phyloP scores from a whole-genome alignment of 768 basidiomycete species.

The Mycena floridula region DNA sequence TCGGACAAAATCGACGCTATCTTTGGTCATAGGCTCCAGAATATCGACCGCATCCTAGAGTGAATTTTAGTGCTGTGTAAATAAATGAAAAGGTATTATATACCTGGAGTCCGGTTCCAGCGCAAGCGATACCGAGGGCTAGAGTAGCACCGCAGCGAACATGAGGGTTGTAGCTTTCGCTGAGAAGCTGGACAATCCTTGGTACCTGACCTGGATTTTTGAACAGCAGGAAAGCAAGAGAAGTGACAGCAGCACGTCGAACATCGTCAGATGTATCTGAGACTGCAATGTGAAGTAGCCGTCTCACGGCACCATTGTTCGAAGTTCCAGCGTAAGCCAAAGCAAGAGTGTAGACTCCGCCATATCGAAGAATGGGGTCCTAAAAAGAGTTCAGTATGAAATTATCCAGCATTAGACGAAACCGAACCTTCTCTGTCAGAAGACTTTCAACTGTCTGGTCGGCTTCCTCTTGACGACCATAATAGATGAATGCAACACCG shows the following conservation, averaged over 20 bases:
- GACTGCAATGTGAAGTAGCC: constrained; percentile 91
- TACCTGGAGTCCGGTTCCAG: constrained; percentile 92
- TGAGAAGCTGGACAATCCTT: constrained; percentile 91
- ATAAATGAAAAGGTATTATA: constrained; percentile 9
- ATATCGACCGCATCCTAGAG: constrained; percentile 90
- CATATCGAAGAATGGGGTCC: constrained; percentile 97
- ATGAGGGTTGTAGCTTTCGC: constrained; percentile 98
- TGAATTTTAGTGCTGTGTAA: too few relatives aligned
- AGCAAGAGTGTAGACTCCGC: constrained; percentile 94
- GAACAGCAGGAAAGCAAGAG: constrained; percentile 93
- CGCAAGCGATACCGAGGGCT: constrained; percentile 94
- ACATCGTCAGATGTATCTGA: constrained; percentile 99
- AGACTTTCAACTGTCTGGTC: constrained; percentile 75
- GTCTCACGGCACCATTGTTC: constrained; percentile 88
- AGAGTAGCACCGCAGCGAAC: constrained; percentile 96
- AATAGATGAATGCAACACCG: constrained; percentile 88
- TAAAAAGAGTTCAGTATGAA: constrained; percentile 23
- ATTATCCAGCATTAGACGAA: neutral
- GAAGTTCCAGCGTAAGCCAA: constrained; percentile 96
- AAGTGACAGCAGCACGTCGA: constrained; percentile 91
- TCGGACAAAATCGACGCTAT: constrained; percentile 96
- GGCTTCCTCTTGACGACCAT: constrained; percentile 89
- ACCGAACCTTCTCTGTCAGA: constrained; percentile 75
- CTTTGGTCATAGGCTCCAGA: constrained; percentile 96
- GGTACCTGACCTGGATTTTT: constrained; percentile 96